A percentile compares a stretch with the other conserved stretches of the same genome.
Evolutionary conservation across 2,329 filamentous ascomycete genomes (phyloP).

Genomic region (Pseudocercospora vitis): DNA sequence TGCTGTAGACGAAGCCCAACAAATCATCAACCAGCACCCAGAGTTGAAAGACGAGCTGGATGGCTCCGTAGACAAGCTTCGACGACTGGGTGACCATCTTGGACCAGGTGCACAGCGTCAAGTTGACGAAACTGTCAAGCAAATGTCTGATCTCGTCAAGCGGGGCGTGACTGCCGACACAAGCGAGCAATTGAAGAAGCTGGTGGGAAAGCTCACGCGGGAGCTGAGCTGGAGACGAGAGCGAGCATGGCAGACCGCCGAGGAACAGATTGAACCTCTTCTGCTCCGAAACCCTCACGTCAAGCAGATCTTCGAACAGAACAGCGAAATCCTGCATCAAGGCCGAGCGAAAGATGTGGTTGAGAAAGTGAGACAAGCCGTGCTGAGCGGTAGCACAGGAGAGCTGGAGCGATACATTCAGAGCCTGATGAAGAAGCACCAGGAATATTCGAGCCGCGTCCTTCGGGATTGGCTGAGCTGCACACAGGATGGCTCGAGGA

Average conservation of each 20-base stretch:
- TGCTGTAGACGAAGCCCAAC: constrained; percentile 60
- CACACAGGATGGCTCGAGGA: constrained; percentile 63
- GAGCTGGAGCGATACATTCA: constrained; percentile 64
- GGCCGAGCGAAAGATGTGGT: constrained; percentile 66
- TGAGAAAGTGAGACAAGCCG: constrained; percentile 60
- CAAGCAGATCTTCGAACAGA: constrained; percentile 70
- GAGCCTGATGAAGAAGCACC: constrained; percentile 57
- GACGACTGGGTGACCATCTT: constrained; percentile 66
- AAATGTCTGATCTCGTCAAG: constrained; percentile 64
- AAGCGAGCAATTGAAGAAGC: constrained; percentile 54
- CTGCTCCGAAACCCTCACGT: constrained; percentile 73
- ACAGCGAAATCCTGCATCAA: constrained; percentile 64
- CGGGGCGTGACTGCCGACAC: constrained; percentile 60
- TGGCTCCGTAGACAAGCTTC: constrained; percentile 65
- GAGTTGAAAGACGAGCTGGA: constrained; percentile 70
- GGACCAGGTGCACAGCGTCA: constrained; percentile 75
- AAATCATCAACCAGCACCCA: constrained; percentile 72
- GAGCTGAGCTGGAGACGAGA: constrained; percentile 71
- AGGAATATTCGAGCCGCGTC: constrained; percentile 45
- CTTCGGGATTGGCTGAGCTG: constrained; percentile 62
- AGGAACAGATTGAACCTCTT: constrained; percentile 66
- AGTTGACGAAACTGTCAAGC: constrained; percentile 67
- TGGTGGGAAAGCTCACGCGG: constrained; percentile 66
- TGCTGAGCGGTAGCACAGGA: constrained; percentile 60
- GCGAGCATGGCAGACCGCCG: constrained; percentile 66